These are phyloP conservation scores for Plenodomus lindquistii DNA, from an alignment of 2,329 filamentous ascomycete species.

Conservation along the genomic window DNA sequence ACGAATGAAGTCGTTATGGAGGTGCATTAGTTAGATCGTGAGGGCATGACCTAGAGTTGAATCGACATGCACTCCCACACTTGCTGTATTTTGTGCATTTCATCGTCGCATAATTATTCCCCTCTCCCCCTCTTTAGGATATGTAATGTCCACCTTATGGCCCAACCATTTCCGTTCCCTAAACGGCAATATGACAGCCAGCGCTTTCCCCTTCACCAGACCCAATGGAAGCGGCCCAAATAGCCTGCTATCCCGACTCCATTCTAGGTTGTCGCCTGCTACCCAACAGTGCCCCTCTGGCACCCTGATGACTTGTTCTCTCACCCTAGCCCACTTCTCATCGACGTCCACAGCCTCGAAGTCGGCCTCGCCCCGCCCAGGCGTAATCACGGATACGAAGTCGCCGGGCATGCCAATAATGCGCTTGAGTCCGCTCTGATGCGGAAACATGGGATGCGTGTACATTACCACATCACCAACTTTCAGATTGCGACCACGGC, in stretches of 20 bases:
- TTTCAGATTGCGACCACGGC: constrained; percentile 62
- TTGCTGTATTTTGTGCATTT: not conserved
- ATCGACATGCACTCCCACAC: not conserved
- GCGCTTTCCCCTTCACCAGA: constrained; percentile 80
- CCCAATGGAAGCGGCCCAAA: constrained; percentile 87
- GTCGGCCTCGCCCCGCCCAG: constrained; percentile 46
- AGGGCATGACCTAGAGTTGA: not conserved
- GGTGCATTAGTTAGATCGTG: constrained; percentile 14
- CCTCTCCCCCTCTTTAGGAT: constrained; percentile 12
- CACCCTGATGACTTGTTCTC: constrained; percentile 68
- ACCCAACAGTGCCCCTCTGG: constrained; percentile 92
- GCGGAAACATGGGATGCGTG: constrained; percentile 67
- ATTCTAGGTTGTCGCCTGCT: constrained; percentile 82
- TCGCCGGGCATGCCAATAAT: constrained; percentile 65
- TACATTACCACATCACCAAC: constrained; percentile 88
- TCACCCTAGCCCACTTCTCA: constrained; percentile 32
- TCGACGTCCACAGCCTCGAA: constrained; percentile 23
- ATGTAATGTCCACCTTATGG: constrained; percentile 13
- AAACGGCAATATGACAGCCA: constrained; percentile 49
- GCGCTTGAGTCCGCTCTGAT: constrained; percentile 72
- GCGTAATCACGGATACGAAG: constrained; percentile 70
- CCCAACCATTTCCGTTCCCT: constrained; percentile 33
- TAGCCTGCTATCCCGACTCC: constrained; percentile 81
- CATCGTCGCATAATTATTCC: constrained; percentile 10
- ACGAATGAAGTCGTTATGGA: constrained; percentile 29